Conservation (phyloP, 768 basidiomycete species). For the Pleurotus citrinopileatus region DNA sequence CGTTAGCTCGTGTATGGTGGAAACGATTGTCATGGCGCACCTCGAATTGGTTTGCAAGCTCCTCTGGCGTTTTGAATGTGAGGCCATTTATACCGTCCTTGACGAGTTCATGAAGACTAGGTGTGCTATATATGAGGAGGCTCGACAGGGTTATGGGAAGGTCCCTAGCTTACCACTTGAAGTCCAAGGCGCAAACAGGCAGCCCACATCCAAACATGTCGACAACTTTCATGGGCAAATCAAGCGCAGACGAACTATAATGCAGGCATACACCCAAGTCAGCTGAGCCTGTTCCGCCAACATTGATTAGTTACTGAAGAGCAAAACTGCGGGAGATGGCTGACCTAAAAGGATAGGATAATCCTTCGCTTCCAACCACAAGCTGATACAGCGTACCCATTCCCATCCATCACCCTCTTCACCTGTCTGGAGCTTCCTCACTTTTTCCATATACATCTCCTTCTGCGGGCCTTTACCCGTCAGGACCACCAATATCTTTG, state of each 20-base stretch:
- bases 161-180: conserved; percentile 70
- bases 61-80: conserved; percentile 62
- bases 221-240: conserved; percentile 98
- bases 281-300: conserved; percentile 65
- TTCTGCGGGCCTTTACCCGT: conserved; percentile 89
- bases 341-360: conserved; percentile 85
- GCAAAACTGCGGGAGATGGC: too few relatives aligned
- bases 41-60: conserved; percentile 74
- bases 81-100: conserved; percentile 82
- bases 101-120: conserved; percentile 84
- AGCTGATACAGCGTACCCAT: conserved; percentile 73
- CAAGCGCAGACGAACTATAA: conserved; percentile 83
- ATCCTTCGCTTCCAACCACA: conserved; percentile 89
- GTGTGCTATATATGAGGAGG: conserved; percentile 4
- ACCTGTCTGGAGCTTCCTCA: conserved; percentile 46
- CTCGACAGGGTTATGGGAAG: neutral
- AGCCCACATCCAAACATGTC: conserved; percentile 99
- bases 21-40: conserved; percentile 31
- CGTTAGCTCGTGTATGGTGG: neutral
- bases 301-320: too few relatives aligned
- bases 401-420: conserved; percentile 51
- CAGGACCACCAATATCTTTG: conserved; percentile 78
- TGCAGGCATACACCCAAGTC: conserved; percentile 93
- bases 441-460: conserved; percentile 68
- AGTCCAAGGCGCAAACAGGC: conserved; percentile 89